Evolutionary conservation across 179 eudicot genomes (phyloP), one percentile per base, ranked within the genome.

Genomic region (Beta lomatogona): DNA sequence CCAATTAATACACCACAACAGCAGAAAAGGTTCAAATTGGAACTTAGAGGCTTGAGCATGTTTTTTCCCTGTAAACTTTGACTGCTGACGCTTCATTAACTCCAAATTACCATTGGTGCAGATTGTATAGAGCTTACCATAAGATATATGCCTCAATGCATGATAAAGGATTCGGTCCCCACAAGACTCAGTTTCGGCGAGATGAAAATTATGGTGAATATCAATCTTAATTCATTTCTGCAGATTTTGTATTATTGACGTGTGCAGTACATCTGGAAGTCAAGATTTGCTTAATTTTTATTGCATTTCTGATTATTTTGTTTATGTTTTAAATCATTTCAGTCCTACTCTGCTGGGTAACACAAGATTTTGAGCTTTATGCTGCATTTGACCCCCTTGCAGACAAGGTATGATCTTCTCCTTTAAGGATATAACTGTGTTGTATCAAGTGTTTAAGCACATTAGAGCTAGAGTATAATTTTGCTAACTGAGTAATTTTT

Each of bases 301-400:
- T 44, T 15, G 12, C 22, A 59, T 65, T 77, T 48, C 46, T 81
- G 9, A 76, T 78, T 61, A 14, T 50, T 11, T 13, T 78, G 57
- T 53, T 83, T 57, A 28, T 66, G 72, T 2, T n/a, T 58, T 61
- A 10, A 46, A 83, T 14, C 83, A 48, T 77, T 82, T 86, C 95
- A 95, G 99, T 94, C 84, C 80, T 95, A 74, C 96, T 95, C 58
- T 94, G 99, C 89, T 95, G 99, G 99, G 94, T 92, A 75, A 95
- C 99, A 18, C 95, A 75, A 83, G 98, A 95, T 85, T 95, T 95
- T 81, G 99, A 95, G 87, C 96, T 95, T 12, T 95, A 94, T 89
- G 98, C 98, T 57, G 97, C 96, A 70, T 95, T 94, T 86, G 99
- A 95, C 85, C 98, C 98, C 66, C 93, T 95, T 63, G 99, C 99